phyloP scores from a whole-genome alignment of 306 rosid species.

The Citrullus amarus region DNA sequence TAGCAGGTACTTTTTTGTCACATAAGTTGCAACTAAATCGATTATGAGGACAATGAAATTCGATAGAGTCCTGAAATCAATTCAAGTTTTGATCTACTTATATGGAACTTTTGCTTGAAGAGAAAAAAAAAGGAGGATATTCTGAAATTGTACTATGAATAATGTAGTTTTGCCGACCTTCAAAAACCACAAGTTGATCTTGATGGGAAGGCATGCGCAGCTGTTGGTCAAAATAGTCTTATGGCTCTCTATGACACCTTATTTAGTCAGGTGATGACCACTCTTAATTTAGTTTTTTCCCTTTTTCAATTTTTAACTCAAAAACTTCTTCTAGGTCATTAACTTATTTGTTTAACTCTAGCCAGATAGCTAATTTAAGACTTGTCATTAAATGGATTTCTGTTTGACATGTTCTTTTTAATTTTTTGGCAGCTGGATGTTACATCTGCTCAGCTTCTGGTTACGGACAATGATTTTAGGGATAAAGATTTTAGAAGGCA shows the following conservation, averaged over 20 bases:
- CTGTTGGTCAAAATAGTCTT: slow-evolving; percentile 89
- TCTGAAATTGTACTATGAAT: not conserved
- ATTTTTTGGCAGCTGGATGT: slow-evolving; percentile 60
- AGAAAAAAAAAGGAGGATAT: not conserved
- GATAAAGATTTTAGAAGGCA: slow-evolving; percentile 84
- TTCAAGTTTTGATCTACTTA: not conserved
- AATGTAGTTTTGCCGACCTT: slow-evolving; percentile 82
- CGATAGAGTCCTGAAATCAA: not conserved
- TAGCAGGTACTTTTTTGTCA: slow-evolving; percentile 48
- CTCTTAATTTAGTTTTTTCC: not conserved
- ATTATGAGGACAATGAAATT: not conserved
- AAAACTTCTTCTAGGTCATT: not conserved
- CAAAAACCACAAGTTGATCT: slow-evolving; percentile 90
- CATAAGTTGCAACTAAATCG: not conserved
- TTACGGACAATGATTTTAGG: slow-evolving; percentile 89
- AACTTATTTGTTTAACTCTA: not conserved
- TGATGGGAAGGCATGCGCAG: slow-evolving; percentile 98
- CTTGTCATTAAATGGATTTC: not conserved
- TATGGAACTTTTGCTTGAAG: not conserved
- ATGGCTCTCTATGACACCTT: slow-evolving; percentile 86
- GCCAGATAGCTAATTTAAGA: not conserved
- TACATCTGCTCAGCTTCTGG: slow-evolving; percentile 94
- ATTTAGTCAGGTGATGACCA: slow-evolving; percentile 66
- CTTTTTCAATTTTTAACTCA: not conserved
- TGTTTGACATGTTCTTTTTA: slow-evolving; percentile 9